phyloP scores from a whole-genome alignment of 2,329 filamentous ascomycete species.

The Fusarium sp. region DNA sequence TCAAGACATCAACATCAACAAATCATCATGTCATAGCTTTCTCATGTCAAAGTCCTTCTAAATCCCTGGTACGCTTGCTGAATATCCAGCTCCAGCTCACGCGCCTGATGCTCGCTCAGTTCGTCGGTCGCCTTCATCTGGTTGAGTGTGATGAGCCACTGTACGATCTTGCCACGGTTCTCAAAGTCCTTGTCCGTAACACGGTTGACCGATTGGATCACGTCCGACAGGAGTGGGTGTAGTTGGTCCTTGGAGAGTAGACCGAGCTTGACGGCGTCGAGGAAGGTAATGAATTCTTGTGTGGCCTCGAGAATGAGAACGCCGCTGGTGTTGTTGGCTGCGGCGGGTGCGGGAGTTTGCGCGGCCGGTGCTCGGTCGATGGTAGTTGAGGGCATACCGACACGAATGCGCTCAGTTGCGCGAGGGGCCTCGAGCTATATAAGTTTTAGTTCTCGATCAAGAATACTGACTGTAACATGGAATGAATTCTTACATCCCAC shows the following conservation, averaged over 20 bases:
- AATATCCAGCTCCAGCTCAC: constrained; percentile 93
- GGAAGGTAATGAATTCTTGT: constrained; percentile 98
- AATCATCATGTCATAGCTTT: constrained; percentile 4
- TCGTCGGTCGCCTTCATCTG: constrained; percentile 98
- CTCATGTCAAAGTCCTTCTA: constrained; percentile 79
- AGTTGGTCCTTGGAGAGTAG: constrained; percentile 95
- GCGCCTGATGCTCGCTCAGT: constrained; percentile 85
- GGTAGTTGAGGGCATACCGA: constrained; percentile 91
- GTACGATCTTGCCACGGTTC: constrained; percentile 95
- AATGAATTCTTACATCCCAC: constrained; percentile 79
- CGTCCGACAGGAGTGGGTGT: constrained; percentile 94
- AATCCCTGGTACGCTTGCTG: constrained; percentile 96
- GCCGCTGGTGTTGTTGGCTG: constrained; percentile 67
- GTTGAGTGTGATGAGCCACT: constrained; percentile 97
- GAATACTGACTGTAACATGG: accelerated
- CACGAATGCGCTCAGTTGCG: constrained; percentile 91
- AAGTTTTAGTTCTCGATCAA: not conserved
- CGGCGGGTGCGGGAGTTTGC: constrained; percentile 59
- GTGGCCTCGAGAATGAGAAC: constrained; percentile 89
- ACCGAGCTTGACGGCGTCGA: constrained; percentile 93
- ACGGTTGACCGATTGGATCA: constrained; percentile 97
- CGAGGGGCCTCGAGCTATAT: constrained; percentile 90
- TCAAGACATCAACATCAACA: constrained; percentile 17
- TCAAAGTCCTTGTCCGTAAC: constrained; percentile 97
- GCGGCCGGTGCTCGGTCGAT: constrained; percentile 68